A percentile compares a stretch with the other conserved stretches of the same genome.
These are phyloP conservation scores for Auricularia sp. DNA, from an alignment of 768 basidiomycete genomes.

Conservation along the genomic window DNA sequence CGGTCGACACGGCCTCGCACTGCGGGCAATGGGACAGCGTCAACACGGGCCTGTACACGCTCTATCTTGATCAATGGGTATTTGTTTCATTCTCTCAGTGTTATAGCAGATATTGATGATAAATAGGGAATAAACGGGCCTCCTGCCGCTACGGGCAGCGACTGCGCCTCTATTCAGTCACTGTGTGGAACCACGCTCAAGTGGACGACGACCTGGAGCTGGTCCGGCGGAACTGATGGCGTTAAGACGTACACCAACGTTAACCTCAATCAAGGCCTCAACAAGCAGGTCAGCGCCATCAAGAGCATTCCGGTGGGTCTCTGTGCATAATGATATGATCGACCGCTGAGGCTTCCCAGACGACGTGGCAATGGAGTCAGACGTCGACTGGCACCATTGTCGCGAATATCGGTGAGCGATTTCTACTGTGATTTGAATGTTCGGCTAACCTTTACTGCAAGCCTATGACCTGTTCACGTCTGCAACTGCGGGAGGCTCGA, in stretches of 20 bases:
- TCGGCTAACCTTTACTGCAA: slow-evolving; percentile 14
- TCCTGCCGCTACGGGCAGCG: slow-evolving; percentile 24
- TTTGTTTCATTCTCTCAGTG: neutral
- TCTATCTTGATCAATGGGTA: slow-evolving; percentile 43
- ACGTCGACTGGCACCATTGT: slow-evolving; percentile 30
- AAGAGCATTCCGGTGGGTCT: slow-evolving; percentile 41
- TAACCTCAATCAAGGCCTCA: slow-evolving; percentile 30
- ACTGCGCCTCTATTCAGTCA: slow-evolving; percentile 39
- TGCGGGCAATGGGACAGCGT: slow-evolving; percentile 46
- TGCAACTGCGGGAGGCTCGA: slow-evolving; percentile 34
- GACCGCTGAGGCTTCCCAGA: slow-evolving; percentile 19
- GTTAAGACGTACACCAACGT: slow-evolving; percentile 58
- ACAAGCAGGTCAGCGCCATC: slow-evolving; percentile 45
- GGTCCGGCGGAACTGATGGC: slow-evolving; percentile 35
- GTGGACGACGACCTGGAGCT: slow-evolving; percentile 46
- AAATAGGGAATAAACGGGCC: slow-evolving; percentile 14
- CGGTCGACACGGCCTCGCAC: slow-evolving; percentile 1
- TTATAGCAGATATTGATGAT: slow-evolving; percentile 9
- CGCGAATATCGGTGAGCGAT: slow-evolving; percentile 23
- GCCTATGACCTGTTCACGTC: slow-evolving; percentile 61
- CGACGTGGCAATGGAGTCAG: slow-evolving; percentile 50
- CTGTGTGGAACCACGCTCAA: slow-evolving; percentile 30
- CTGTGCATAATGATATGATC: no score
- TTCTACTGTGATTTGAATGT: neutral
- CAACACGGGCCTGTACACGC: slow-evolving; percentile 33